These are phyloP conservation scores for Cordyceps cicadae DNA, from an alignment of 2,329 filamentous ascomycete genomes.

Conservation along the genomic window DNA sequence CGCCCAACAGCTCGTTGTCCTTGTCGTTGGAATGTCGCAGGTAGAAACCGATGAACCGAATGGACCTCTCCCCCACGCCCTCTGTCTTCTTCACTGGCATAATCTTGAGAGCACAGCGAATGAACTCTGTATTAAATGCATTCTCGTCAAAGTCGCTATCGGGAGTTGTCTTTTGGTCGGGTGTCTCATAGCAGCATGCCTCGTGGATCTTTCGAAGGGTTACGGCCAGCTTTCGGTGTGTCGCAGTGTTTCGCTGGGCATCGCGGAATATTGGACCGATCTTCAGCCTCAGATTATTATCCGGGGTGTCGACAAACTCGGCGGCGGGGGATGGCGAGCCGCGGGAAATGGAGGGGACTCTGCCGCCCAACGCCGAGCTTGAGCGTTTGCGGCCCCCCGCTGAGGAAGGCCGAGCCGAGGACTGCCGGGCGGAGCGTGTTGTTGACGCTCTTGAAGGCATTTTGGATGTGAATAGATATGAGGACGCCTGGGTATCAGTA, in stretches of 20 bases:
- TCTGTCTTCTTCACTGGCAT: constrained; percentile 90
- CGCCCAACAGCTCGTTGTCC: constrained; percentile 59
- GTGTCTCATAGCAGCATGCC: constrained; percentile 62
- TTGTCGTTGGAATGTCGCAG: constrained; percentile 63
- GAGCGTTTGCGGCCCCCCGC: constrained; percentile 33
- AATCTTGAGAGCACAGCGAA: constrained; percentile 71
- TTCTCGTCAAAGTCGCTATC: constrained; percentile 68
- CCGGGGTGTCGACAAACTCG: constrained; percentile 67
- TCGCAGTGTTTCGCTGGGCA: constrained; percentile 81
- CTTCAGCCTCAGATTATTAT: constrained; percentile 63
- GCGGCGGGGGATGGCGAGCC: constrained; percentile 51
- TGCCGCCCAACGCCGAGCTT: constrained; percentile 28
- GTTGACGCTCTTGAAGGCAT: constrained; percentile 45
- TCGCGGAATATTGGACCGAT: constrained; percentile 67
- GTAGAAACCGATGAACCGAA: constrained; percentile 84
- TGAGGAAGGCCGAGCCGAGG: constrained; percentile 36
- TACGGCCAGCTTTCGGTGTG: constrained; percentile 82
- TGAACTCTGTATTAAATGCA: constrained; percentile 81
- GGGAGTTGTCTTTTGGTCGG: constrained; percentile 40
- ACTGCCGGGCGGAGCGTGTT: constrained; percentile 36
- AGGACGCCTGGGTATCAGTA: background rate
- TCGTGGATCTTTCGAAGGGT: constrained; percentile 87
- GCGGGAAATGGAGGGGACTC: constrained; percentile 39
- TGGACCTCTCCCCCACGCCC: constrained; percentile 71
- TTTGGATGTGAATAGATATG: constrained; percentile 2